A percentile compares a stretch with the other conserved stretches of the same genome.
Evolutionary conservation across 1,284 basidiomycete genomes (phyloP).

Genomic region (Farysia itapuensis): DNA sequence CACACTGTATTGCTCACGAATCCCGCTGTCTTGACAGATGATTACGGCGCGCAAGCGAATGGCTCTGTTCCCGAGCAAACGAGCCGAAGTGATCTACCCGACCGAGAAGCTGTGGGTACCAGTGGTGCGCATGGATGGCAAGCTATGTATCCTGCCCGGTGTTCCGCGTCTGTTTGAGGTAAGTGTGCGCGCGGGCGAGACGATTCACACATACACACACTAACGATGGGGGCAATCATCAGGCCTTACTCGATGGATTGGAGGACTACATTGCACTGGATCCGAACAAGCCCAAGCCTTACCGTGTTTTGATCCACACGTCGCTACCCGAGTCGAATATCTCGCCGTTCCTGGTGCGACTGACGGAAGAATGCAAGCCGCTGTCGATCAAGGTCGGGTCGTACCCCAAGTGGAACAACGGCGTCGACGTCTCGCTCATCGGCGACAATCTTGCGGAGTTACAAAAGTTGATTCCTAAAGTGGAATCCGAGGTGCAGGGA

Average conservation of each 20-base stretch:
- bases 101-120: slow-evolving; percentile 72
- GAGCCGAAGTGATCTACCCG: slow-evolving; percentile 50
- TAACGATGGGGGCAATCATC: neutral
- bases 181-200: neutral
- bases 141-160: slow-evolving; percentile 86
- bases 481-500: slow-evolving; percentile 63
- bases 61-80: slow-evolving; percentile 48
- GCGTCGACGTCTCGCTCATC: slow-evolving; percentile 77
- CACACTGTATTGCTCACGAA: neutral
- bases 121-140: slow-evolving; percentile 77
- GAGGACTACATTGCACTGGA: slow-evolving; percentile 65
- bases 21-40: slow-evolving; percentile 15
- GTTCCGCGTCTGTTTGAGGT: slow-evolving; percentile 80
- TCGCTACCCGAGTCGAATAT: slow-evolving; percentile 74
- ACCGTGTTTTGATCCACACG: slow-evolving; percentile 62
- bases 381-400: slow-evolving; percentile 82
- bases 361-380: slow-evolving; percentile 73
- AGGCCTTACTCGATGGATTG: slow-evolving; percentile 60
- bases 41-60: slow-evolving; percentile 49
- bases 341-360: slow-evolving; percentile 78
- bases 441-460: slow-evolving; percentile 63
- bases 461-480: slow-evolving; percentile 48
- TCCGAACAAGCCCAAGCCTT: slow-evolving; percentile 35
- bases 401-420: slow-evolving; percentile 65
- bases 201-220: neutral